Conservation (phyloP, 140 eudicot genomes). For the Anethum foeniculum region DNA sequence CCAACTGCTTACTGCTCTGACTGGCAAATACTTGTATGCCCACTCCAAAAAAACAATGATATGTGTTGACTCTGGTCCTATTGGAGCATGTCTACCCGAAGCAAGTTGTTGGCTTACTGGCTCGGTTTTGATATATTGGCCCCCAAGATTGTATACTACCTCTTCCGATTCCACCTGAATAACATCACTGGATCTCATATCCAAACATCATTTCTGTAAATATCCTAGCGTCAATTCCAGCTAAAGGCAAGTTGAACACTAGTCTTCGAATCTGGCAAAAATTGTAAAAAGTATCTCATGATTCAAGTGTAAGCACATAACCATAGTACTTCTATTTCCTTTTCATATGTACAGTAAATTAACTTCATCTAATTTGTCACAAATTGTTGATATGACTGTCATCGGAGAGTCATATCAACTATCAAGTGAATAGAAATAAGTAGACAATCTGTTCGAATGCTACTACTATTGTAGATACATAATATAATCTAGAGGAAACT, state of each 20-base stretch:
- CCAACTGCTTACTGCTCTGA: not conserved
- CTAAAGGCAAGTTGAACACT: not conserved
- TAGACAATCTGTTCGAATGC: too few species aligned
- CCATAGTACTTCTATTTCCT: not conserved
- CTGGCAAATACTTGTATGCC: not conserved
- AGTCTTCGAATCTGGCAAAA: not conserved
- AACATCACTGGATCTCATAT: not conserved
- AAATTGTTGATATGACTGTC: too few species aligned
- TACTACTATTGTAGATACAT: too few species aligned
- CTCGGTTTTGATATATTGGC: not conserved
- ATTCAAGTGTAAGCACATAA: not conserved
- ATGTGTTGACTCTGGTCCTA: not conserved
- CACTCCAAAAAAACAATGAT: not conserved
- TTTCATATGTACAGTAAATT: too few species aligned
- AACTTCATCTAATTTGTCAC: too few species aligned
- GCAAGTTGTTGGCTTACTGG: not conserved
- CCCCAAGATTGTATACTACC: not conserved
- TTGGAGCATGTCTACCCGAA: not conserved
- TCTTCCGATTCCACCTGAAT: not conserved
- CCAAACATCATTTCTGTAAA: not conserved
- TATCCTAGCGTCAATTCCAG: not conserved
- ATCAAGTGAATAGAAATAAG: too few species aligned
- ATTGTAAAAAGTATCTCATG: not conserved
- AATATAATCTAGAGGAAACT: too few species aligned
- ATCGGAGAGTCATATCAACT: too few species aligned